A percentile compares a stretch with the other conserved stretches of the same genome.
phyloP scores from a whole-genome alignment of 495 filamentous ascomycete species.

The Neurospora tetraspora region DNA sequence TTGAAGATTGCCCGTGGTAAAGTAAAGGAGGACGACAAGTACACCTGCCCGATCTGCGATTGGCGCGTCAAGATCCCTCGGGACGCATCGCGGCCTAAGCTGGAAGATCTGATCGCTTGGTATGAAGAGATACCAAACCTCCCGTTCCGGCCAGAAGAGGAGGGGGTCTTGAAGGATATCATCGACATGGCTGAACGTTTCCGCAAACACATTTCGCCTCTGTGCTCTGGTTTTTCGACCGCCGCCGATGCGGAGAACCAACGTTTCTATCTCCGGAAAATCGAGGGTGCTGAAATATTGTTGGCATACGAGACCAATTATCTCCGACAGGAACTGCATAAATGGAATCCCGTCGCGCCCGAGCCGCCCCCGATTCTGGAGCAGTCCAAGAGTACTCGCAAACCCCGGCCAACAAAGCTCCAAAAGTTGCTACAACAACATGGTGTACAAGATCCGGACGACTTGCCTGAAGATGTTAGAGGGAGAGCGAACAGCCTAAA shows the following conservation, averaged over 20 bases:
- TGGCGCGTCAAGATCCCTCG: conserved; percentile 96
- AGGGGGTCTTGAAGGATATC: conserved; percentile 73
- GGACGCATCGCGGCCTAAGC: conserved; percentile 91
- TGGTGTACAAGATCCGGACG: conserved; percentile 77
- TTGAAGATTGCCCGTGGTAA: conserved; percentile 96
- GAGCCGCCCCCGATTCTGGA: conserved; percentile 75
- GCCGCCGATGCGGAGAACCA: conserved; percentile 78
- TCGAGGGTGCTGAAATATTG: conserved; percentile 94
- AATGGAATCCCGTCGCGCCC: conserved; percentile 87
- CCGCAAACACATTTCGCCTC: conserved; percentile 66
- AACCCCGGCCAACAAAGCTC: conserved; percentile 93
- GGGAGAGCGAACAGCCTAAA: conserved; percentile 60
- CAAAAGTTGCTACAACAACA: conserved; percentile 89
- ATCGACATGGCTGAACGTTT: conserved; percentile 77
- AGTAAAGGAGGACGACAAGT: conserved; percentile 96
- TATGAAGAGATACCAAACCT: conserved; percentile 71
- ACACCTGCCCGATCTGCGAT: conserved; percentile 97
- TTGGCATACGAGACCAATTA: conserved; percentile 92
- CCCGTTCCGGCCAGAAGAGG: conserved; percentile 95
- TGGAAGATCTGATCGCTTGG: conserved; percentile 86
- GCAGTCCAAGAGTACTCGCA: conserved; percentile 83
- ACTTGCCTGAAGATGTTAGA: conserved; percentile 70
- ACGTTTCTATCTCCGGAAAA: conserved; percentile 97
- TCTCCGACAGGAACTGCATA: conserved; percentile 92
- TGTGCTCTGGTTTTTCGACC: conserved; percentile 69